Evolutionary conservation across 2,329 filamentous ascomycete species (phyloP), one percentile per base, ranked within the genome.

Genomic region (Albophoma yamanashiensis): DNA sequence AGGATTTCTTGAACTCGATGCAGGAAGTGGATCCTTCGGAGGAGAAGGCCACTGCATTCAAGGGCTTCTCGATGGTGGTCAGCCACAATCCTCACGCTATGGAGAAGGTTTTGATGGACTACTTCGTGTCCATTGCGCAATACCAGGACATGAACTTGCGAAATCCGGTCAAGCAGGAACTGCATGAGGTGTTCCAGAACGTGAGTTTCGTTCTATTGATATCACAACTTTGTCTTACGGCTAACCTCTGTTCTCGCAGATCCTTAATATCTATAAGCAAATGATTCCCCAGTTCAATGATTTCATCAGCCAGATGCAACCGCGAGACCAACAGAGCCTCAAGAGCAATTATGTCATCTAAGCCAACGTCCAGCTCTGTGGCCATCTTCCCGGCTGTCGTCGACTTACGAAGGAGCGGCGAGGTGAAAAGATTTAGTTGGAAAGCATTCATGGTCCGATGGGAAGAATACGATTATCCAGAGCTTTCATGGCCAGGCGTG

Each of bases 1-100:
- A 88, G 42, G 84, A 89, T 42, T 97, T 97, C 77, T 76, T 99
- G 59, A 81, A 79, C 58, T 85, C 88, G 3, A 95, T 99, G 83
- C 83, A 85, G 62, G 89, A 91, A 64, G 88, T 97, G 39, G 88
- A 91, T 58, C 88, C 90, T 68, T 93, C 91, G 2, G 90, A 96
- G 62, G 94, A 99, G 75, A 99, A 99, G 76, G 91, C 89, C 0
- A 92, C 92, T 34, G 93, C 94, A 0, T 91, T 97, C 72, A 86
- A 91, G 68, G 94, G 94, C 0, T 97, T 99, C 75, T 89, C 90
- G 59, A 82, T 89, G 66, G 83, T 96, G 56, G 89, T 97, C 4
- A 83, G 89, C 63, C 85, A 86, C 69, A 97, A 97, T 68, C 94
- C 94, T 0, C 85, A 92, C 70, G 91, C 92, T 2, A 93, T 99